Conservation (phyloP, 2,329 filamentous ascomycete species). For the Akanthomyces lecanii region DNA sequence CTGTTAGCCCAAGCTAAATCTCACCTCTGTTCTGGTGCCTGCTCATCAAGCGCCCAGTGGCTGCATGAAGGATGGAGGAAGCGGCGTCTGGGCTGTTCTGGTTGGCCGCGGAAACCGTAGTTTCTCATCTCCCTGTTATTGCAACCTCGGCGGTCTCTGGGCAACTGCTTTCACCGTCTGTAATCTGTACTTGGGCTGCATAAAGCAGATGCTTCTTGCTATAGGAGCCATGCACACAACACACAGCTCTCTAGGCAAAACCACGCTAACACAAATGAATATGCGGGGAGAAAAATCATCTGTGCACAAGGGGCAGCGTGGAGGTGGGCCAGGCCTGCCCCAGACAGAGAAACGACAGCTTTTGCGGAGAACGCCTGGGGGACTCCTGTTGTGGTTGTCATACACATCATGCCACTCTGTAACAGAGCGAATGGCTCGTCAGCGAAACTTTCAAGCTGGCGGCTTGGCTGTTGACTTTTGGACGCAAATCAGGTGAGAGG, state of each 20-base stretch:
- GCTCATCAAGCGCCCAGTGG: conserved; percentile 4
- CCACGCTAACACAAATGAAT: background rate
- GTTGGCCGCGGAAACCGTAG: background rate
- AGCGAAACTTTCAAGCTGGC: background rate
- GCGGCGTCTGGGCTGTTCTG: background rate
- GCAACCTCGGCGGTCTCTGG: background rate
- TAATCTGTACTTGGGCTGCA: background rate
- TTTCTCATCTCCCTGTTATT: background rate
- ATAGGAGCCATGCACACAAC: background rate
- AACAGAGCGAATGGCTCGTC: background rate
- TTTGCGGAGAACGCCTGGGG: conserved; percentile 3
- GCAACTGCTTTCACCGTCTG: background rate
- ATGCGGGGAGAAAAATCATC: background rate
- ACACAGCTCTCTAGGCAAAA: background rate
- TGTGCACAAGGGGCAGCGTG: background rate
- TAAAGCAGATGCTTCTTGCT: background rate
- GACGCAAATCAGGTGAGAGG: no score
- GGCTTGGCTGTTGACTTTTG: background rate
- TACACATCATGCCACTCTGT: conserved; percentile 1
- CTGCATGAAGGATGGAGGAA: conserved; percentile 8
- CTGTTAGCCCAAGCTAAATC: background rate
- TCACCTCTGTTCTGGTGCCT: background rate
- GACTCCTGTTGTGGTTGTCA: background rate
- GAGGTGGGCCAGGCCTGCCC: conserved; percentile 6
- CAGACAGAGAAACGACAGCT: conserved; percentile 6